Evolutionary conservation across 2,329 filamentous ascomycete species (phyloP).

Genomic region (Penicillium sclerotigenum): DNA sequence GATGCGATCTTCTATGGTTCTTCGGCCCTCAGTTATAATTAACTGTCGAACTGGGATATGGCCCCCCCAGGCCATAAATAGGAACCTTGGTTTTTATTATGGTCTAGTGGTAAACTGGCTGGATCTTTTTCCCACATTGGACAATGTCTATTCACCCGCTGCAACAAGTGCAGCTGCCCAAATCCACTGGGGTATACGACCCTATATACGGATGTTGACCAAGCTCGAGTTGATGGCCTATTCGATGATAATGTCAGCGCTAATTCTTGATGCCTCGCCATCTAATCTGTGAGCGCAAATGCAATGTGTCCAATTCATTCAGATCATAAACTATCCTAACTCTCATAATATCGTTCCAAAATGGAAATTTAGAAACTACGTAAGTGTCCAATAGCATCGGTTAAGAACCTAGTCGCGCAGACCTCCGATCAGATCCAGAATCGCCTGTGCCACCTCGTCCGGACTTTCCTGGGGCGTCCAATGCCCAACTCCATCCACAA

Average conservation of each 20-base stretch:
- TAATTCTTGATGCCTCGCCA: neutral
- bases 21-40: too few species aligned
- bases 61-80: too few species aligned
- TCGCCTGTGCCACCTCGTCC: constrained; percentile 44
- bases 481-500: constrained; percentile 63
- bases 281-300: neutral
- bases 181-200: too few species aligned
- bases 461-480: constrained; percentile 68
- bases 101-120: too few species aligned
- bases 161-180: too few species aligned
- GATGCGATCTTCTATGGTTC: too few species aligned
- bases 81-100: too few species aligned
- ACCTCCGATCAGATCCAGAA: constrained; percentile 12
- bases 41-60: too few species aligned
- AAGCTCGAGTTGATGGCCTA: neutral
- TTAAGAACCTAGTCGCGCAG: neutral
- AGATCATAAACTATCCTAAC: neutral
- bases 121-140: too few species aligned
- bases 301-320: neutral
- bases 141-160: too few species aligned
- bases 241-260: neutral
- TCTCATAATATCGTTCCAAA: neutral
- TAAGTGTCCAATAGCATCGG: neutral
- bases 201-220: neutral
- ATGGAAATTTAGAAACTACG: neutral